Conservation (phyloP, 2,329 filamentous ascomycete species). For the Hortaea werneckii region DNA sequence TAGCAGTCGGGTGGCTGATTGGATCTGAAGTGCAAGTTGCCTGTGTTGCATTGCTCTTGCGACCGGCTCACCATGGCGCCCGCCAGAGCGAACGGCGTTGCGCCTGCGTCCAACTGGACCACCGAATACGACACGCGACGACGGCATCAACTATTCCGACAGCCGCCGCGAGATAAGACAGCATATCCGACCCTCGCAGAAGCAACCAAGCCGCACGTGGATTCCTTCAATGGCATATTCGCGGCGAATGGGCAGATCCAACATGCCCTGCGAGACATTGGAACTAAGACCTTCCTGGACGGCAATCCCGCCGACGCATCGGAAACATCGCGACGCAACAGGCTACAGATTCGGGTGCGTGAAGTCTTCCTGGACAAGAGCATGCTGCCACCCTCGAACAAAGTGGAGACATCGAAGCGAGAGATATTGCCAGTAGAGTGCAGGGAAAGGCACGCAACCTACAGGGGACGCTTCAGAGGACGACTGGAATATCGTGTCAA, state of each 20-base stretch:
- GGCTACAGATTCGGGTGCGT: conserved; percentile 66
- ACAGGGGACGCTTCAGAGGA: conserved; percentile 75
- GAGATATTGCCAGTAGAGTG: conserved; percentile 88
- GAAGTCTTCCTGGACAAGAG: conserved; percentile 77
- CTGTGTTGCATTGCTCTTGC: background rate
- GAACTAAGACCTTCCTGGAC: conserved; percentile 77
- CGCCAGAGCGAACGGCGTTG: conserved; percentile 13
- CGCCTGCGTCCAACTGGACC: conserved; percentile 61
- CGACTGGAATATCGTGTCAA: conserved; percentile 81
- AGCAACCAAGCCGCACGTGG: conserved; percentile 83
- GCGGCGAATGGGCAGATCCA: conserved; percentile 61
- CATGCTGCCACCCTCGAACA: conserved; percentile 69
- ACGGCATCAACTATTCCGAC: conserved; percentile 77
- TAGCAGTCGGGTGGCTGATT: too few species aligned
- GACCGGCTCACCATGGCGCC: conserved; percentile 21
- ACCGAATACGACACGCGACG: conserved; percentile 77
- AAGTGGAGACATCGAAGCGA: conserved; percentile 65
- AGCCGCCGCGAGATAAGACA: conserved; percentile 76
- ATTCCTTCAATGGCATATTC: conserved; percentile 91
- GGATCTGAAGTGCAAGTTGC: too few species aligned
- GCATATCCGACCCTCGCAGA: conserved; percentile 79
- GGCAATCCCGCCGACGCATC: conserved; percentile 55
- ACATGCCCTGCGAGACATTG: conserved; percentile 77
- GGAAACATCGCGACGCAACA: conserved; percentile 51
- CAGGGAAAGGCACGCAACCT: conserved; percentile 84